Evolutionary conservation across 2,329 filamentous ascomycete genomes (phyloP).

Genomic region (Aspergillus phoenicis): DNA sequence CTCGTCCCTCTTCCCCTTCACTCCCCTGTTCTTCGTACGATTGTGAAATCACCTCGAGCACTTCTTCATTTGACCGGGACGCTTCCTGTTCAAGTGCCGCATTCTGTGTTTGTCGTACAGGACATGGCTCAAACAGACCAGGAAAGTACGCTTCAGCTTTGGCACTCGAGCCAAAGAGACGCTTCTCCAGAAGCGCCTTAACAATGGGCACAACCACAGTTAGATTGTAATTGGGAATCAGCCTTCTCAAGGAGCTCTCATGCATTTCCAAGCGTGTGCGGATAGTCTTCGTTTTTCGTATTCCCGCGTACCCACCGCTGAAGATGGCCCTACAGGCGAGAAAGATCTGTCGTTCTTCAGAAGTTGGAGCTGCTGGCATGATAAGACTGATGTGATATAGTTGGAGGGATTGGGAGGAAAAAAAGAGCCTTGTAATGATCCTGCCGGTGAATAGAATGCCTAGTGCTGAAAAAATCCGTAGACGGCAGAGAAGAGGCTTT

Average conservation of each 20-base stretch:
- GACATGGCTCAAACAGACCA: neutral
- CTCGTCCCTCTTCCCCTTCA: neutral
- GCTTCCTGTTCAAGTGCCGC: neutral
- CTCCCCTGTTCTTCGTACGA: neutral
- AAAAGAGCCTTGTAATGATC: no score
- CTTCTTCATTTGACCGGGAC: neutral
- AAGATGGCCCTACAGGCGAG: slow-evolving; percentile 9
- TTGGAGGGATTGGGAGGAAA: no score
- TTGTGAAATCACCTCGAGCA: neutral
- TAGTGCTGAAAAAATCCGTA: no score
- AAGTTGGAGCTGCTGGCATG: neutral
- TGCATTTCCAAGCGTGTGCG: neutral
- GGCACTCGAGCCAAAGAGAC: neutral
- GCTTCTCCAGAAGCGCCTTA: neutral
- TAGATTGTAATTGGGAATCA: neutral
- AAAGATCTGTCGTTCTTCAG: neutral
- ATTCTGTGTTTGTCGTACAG: neutral
- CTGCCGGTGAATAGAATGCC: no score
- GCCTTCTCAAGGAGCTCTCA: neutral
- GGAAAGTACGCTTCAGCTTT: slow-evolving; percentile 2
- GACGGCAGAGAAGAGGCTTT: no score
- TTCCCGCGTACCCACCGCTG: neutral
- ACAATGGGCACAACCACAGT: neutral
- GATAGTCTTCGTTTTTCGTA: neutral
- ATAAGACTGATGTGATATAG: no score